Evolutionary conservation across 805 yeast genomes (phyloP).

Genomic region (Myxozyma kluyveri): DNA sequence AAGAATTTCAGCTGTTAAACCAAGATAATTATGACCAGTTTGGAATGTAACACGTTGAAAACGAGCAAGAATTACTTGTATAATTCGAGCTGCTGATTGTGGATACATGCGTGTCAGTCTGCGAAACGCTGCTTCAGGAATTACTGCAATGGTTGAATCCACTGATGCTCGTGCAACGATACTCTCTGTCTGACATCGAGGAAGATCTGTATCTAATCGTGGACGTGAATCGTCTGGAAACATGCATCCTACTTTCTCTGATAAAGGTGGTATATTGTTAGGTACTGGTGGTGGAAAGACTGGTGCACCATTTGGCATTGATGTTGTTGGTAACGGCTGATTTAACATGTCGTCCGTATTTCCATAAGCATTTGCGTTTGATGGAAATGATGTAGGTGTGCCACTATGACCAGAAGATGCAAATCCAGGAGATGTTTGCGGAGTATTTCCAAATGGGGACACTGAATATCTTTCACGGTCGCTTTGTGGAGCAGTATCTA

Average conservation of each 20-base stretch:
- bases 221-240: neutral
- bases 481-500: conserved; percentile 29
- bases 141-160: conserved; percentile 83
- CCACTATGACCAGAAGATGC: no score
- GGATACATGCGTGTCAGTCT: conserved; percentile 74
- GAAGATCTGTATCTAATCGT: neutral
- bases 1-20: conserved; percentile 75
- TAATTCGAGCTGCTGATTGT: conserved; percentile 86
- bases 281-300: neutral
- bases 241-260: neutral
- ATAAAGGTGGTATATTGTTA: neutral
- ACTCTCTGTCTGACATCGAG: conserved; percentile 33
- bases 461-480: conserved; percentile 3
- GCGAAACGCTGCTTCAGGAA: conserved; percentile 79
- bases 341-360: no score
- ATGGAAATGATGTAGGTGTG: no score
- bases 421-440: neutral
- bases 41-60: conserved; percentile 87
- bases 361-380: no score
- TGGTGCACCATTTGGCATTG: no score
- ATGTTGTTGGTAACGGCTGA: no score
- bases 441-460: neutral
- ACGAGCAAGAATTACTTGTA: conserved; percentile 85
- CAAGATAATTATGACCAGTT: conserved; percentile 83
- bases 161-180: conserved; percentile 72